These are phyloP conservation scores for Colletotrichum sp. DNA, from an alignment of 2,329 filamentous ascomycete genomes.

Conservation along the genomic window DNA sequence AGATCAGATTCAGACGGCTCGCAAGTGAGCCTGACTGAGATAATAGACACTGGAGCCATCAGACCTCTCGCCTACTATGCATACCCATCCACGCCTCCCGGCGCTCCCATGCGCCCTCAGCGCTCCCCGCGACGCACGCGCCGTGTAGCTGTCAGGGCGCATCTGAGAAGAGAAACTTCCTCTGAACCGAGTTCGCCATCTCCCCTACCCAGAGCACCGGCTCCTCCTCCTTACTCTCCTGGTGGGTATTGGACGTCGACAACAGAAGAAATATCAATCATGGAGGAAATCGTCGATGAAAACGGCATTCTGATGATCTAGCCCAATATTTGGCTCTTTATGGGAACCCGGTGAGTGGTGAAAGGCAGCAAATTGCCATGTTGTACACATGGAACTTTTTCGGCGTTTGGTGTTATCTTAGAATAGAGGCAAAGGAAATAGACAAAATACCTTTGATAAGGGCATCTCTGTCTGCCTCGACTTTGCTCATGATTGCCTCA, in stretches of 20 bases:
- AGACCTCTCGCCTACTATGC: neutral
- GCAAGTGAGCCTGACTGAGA: neutral
- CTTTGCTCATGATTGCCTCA: neutral
- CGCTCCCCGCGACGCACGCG: neutral
- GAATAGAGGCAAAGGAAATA: neutral
- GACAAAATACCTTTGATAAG: neutral
- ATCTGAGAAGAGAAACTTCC: neutral
- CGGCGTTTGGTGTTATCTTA: neutral
- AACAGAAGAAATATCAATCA: neutral
- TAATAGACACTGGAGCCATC: neutral
- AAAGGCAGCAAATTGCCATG: neutral
- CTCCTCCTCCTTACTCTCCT: neutral
- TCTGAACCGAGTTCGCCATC: neutral
- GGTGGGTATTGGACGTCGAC: neutral
- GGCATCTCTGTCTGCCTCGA: neutral
- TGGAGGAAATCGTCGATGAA: neutral
- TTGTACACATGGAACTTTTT: neutral
- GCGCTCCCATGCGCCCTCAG: neutral
- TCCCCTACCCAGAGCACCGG: neutral
- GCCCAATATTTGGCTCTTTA: neutral
- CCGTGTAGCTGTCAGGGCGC: neutral
- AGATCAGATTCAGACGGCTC: neutral
- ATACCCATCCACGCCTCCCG: neutral
- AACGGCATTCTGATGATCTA: neutral
- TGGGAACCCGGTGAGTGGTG: rapidly evolving